Evolutionary conservation across 805 yeast species (phyloP).

Genomic region (Clavispora santaluciae): DNA sequence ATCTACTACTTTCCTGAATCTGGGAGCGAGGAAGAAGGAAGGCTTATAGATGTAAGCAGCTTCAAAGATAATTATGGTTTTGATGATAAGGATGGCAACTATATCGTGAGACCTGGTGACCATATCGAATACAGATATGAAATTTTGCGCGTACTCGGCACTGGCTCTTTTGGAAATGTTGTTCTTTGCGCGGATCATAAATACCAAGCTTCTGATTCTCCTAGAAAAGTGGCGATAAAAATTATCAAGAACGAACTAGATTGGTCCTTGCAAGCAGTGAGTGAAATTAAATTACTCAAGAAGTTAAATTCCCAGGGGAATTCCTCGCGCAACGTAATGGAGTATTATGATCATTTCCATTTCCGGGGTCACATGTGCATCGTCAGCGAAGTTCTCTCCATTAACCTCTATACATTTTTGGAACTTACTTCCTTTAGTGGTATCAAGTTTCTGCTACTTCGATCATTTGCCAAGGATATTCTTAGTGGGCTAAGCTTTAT

Average conservation of each 20-base stretch:
- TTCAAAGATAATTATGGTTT: constrained; percentile 56
- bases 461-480: constrained; percentile 49
- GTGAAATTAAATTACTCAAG: constrained; percentile 67
- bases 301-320: constrained; percentile 28
- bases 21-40: constrained; percentile 11
- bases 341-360: constrained; percentile 64
- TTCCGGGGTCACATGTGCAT: constrained; percentile 83
- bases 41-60: constrained; percentile 31
- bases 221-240: constrained; percentile 63
- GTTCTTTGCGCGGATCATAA: constrained; percentile 66
- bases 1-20: constrained; percentile 48
- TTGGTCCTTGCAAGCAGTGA: constrained; percentile 72
- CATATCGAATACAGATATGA: constrained; percentile 75
- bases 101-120: constrained; percentile 51
- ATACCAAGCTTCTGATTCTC: constrained; percentile 11
- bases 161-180: constrained; percentile 82
- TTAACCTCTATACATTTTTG: constrained; percentile 59
- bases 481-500: constrained; percentile 57
- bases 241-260: constrained; percentile 68
- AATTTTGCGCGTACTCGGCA: constrained; percentile 56
- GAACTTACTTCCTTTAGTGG: constrained; percentile 50
- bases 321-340: constrained; percentile 35
- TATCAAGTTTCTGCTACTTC: constrained; percentile 36
- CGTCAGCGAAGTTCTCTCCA: constrained; percentile 64
- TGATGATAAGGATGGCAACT: constrained; percentile 66